A percentile compares a stretch with the other conserved stretches of the same genome.
phyloP scores from a whole-genome alignment of 2,329 filamentous ascomycete genomes.

The Aureobasidium sp. region DNA sequence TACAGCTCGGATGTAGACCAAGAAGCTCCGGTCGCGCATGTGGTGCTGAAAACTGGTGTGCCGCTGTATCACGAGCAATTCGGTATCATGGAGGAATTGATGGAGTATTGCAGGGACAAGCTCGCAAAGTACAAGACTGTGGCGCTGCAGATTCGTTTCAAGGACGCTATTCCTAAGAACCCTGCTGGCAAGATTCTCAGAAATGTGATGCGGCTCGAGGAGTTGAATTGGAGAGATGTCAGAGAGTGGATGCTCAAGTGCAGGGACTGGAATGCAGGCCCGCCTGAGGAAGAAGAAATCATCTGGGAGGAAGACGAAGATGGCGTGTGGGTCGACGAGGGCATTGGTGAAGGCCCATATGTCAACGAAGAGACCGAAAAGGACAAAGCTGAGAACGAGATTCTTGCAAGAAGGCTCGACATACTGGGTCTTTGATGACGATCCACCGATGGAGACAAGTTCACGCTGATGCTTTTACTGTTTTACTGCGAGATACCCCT shows the following conservation, averaged over 20 bases:
- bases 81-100: constrained; percentile 27
- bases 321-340: background rate
- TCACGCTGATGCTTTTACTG: background rate
- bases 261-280: background rate
- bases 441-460: background rate
- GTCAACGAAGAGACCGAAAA: background rate
- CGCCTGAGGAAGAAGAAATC: background rate
- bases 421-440: background rate
- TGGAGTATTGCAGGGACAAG: constrained; percentile 13
- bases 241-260: background rate
- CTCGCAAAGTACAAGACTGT: constrained; percentile 34
- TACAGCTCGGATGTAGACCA: background rate
- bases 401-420: background rate
- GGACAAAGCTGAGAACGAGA: background rate
- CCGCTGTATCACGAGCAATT: background rate
- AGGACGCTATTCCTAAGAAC: constrained; percentile 27
- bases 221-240: background rate
- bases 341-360: background rate
- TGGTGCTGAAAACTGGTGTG: constrained; percentile 15
- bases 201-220: constrained; percentile 1
- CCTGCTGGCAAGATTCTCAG: constrained; percentile 28
- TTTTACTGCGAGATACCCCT: background rate
- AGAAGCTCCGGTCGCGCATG: constrained; percentile 21
- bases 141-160: constrained; percentile 21
- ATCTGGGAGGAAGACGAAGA: background rate